These are phyloP conservation scores for Ceratocystiopsis sp. DNA, from an alignment of 2,329 filamentous ascomycete species.

Conservation along the genomic window DNA sequence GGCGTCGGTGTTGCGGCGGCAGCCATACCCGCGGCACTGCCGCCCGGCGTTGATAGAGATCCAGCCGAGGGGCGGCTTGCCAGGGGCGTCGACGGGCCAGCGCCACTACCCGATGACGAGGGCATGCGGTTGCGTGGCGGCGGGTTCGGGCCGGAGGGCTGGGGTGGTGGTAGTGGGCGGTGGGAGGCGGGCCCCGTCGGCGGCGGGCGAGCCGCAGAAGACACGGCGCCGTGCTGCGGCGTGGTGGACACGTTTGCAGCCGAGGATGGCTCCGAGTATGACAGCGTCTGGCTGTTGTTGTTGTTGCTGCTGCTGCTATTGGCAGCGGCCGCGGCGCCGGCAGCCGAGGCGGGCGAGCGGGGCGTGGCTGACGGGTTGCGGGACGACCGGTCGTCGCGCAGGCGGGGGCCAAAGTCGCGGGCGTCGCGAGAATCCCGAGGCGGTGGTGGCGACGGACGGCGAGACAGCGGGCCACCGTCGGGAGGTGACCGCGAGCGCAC, in stretches of 20 bases:
- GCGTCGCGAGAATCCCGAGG: too few relatives aligned
- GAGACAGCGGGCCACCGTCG: constrained; percentile 18
- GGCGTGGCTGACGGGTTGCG: constrained; percentile 25
- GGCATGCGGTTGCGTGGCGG: constrained; percentile 21
- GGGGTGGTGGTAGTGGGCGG: constrained; percentile 26
- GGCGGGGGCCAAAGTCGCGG: constrained; percentile 16
- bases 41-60: too few relatives aligned
- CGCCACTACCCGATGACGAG: constrained; percentile 9
- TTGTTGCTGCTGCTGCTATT: too few relatives aligned
- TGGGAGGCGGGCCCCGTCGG: constrained; percentile 38
- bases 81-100: constrained; percentile 13
- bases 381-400: constrained; percentile 26
- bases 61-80: constrained; percentile 14
- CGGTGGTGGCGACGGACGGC: constrained; percentile 15
- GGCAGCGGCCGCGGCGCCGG: too few relatives aligned
- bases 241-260: too few relatives aligned
- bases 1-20: constrained; percentile 16
- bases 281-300: too few relatives aligned
- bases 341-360: constrained; percentile 14
- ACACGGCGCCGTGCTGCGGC: too few relatives aligned
- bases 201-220: constrained; percentile 20
- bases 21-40: constrained; percentile 12
- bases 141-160: constrained; percentile 18
- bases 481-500: constrained; percentile 28
- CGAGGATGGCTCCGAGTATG: too few relatives aligned